phyloP scores from a whole-genome alignment of 2,329 filamentous ascomycete genomes.

The Lasiodiplodia sp. region DNA sequence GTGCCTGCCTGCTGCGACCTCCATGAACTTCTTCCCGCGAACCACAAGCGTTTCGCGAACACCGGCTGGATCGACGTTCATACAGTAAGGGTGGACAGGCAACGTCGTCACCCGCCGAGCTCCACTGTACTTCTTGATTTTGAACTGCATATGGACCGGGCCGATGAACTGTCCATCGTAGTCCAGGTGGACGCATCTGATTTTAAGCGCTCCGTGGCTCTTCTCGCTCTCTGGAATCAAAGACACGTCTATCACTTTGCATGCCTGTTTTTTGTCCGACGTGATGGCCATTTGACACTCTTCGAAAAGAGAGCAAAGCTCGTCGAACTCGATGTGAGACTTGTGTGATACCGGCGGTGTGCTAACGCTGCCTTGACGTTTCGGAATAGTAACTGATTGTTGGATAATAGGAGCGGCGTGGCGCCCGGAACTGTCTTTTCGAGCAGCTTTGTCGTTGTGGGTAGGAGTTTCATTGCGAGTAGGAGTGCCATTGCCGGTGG shows the following conservation, averaged over 20 bases:
- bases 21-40: neutral
- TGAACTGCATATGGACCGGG: constrained; percentile 36
- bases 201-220: neutral
- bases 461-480: too few species aligned
- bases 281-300: constrained; percentile 33
- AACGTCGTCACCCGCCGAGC: constrained; percentile 37
- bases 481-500: too few species aligned
- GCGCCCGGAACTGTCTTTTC: too few species aligned
- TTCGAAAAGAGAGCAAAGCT: constrained; percentile 39
- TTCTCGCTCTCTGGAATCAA: constrained; percentile 24
- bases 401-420: neutral
- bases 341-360: neutral
- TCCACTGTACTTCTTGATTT: constrained; percentile 38
- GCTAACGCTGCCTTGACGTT: neutral
- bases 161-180: constrained; percentile 44
- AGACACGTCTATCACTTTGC: constrained; percentile 34
- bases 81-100: constrained; percentile 38
- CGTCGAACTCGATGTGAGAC: constrained; percentile 32
- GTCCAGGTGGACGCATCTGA: constrained; percentile 37
- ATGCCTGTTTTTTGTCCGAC: constrained; percentile 36
- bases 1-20: neutral
- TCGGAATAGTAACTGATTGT: neutral
- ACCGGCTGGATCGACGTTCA: neutral
- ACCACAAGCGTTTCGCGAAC: neutral
- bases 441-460: too few species aligned